phyloP scores from a whole-genome alignment of 192 early-diverging fungal genomes.

The Podila clonocystis region DNA sequence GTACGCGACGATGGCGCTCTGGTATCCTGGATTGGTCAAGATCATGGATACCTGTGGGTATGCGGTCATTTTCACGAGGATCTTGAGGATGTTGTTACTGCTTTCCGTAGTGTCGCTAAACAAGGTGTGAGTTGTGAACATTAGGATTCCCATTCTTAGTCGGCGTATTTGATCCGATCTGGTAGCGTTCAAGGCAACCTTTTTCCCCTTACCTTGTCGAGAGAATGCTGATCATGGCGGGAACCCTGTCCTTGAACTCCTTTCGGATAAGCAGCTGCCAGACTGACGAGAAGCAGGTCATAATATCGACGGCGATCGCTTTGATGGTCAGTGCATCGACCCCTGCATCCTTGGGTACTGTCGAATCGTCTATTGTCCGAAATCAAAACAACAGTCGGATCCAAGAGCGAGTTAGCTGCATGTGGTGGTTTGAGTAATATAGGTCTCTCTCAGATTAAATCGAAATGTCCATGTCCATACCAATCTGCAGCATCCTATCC shows the following conservation, averaged over 20 bases:
- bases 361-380: constrained; percentile 16
- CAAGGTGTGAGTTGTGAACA: too few species aligned
- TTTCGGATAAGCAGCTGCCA: constrained; percentile 32
- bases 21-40: constrained; percentile 32
- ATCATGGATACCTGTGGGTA: constrained; percentile 38
- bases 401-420: too few species aligned
- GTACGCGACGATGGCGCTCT: constrained; percentile 23
- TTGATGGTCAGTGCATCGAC: constrained; percentile 23
- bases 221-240: constrained; percentile 26
- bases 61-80: constrained; percentile 30
- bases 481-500: constrained; percentile 38
- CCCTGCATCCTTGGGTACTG: constrained; percentile 29
- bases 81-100: constrained; percentile 37
- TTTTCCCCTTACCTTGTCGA: constrained; percentile 12
- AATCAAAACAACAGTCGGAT: too few species aligned
- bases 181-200: neutral
- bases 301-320: constrained; percentile 34
- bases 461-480: constrained; percentile 1
- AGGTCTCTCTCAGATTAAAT: too few species aligned
- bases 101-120: constrained; percentile 26
- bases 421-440: too few species aligned
- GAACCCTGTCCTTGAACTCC: constrained; percentile 41
- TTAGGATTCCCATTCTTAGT: too few species aligned
- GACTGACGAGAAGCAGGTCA: constrained; percentile 38
- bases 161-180: too few species aligned